These are phyloP conservation scores for Bassia scoparia DNA, from an alignment of 148 eudicot species.

Conservation along the genomic window DNA sequence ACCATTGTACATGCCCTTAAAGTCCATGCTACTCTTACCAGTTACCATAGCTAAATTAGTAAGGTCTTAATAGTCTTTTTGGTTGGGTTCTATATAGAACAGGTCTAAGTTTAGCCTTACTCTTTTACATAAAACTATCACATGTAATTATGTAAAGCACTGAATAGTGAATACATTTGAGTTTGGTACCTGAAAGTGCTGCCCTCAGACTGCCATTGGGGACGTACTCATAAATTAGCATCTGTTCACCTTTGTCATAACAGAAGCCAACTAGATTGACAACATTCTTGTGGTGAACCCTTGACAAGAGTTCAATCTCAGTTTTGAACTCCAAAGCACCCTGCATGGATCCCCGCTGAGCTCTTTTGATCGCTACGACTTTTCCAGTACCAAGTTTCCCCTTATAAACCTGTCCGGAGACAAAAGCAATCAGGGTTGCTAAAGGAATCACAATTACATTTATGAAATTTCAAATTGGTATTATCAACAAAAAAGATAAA, in stretches of 20 bases:
- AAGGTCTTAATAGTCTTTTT: too few species aligned
- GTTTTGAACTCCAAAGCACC: constrained; percentile 87
- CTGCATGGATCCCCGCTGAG: constrained; percentile 76
- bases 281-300: constrained; percentile 94
- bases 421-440: neutral
- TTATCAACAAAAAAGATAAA: neutral
- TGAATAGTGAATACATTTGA: neutral
- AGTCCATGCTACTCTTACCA: too few species aligned
- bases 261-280: constrained; percentile 83
- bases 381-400: constrained; percentile 65
- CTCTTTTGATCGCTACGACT: constrained; percentile 74
- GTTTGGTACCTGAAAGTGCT: constrained; percentile 57
- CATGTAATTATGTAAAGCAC: neutral
- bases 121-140: neutral
- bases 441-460: neutral
- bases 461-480: neutral
- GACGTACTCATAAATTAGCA: constrained; percentile 82
- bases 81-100: too few species aligned
- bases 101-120: too few species aligned
- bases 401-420: constrained; percentile 59
- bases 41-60: too few species aligned
- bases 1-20: too few species aligned
- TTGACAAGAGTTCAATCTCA: constrained; percentile 88
- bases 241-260: constrained; percentile 83
- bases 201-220: constrained; percentile 79